phyloP scores from a whole-genome alignment of 345 rosid genomes.

The Anacardium occidentale region DNA sequence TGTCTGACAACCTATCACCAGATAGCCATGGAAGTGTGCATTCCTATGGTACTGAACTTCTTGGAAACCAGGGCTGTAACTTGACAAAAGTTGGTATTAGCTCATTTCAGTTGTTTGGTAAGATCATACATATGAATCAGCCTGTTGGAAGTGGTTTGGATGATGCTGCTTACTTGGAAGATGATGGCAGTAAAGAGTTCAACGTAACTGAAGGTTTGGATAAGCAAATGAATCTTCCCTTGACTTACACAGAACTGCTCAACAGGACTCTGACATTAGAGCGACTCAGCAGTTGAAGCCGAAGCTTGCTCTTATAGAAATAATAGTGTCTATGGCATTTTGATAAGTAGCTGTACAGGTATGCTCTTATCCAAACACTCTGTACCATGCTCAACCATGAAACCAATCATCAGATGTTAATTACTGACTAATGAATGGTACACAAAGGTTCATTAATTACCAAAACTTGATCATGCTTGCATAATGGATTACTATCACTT shows the following conservation, averaged over 20 bases:
- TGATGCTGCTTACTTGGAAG: slow-evolving; percentile 45
- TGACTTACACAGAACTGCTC: slow-evolving; percentile 36
- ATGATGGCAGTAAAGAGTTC: slow-evolving; percentile 50
- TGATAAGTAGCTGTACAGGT: slow-evolving; percentile 48
- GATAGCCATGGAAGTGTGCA: slow-evolving; percentile 63
- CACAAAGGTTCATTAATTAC: neutral
- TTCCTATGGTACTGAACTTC: slow-evolving; percentile 51
- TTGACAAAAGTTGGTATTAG: slow-evolving; percentile 37
- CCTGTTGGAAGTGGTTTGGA: slow-evolving; percentile 50
- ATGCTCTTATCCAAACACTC: slow-evolving; percentile 17
- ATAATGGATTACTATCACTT: too few species aligned
- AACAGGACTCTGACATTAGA: slow-evolving; percentile 35
- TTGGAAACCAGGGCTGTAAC: slow-evolving; percentile 42
- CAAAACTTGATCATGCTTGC: neutral
- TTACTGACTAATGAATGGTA: neutral
- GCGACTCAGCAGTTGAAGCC: slow-evolving; percentile 31
- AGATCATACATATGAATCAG: slow-evolving; percentile 57
- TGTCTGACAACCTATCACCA: slow-evolving; percentile 67
- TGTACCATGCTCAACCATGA: neutral
- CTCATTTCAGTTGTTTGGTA: slow-evolving; percentile 79
- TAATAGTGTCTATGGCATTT: slow-evolving; percentile 25
- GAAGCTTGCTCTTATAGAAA: slow-evolving; percentile 35
- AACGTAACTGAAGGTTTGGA: slow-evolving; percentile 37
- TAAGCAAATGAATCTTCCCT: slow-evolving; percentile 40
- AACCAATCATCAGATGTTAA: slow-evolving; percentile 4